A percentile compares a stretch with the other conserved stretches of the same genome.
Conservation (phyloP, 2,329 filamentous ascomycete genomes). For the Botrytis fabae region DNA sequence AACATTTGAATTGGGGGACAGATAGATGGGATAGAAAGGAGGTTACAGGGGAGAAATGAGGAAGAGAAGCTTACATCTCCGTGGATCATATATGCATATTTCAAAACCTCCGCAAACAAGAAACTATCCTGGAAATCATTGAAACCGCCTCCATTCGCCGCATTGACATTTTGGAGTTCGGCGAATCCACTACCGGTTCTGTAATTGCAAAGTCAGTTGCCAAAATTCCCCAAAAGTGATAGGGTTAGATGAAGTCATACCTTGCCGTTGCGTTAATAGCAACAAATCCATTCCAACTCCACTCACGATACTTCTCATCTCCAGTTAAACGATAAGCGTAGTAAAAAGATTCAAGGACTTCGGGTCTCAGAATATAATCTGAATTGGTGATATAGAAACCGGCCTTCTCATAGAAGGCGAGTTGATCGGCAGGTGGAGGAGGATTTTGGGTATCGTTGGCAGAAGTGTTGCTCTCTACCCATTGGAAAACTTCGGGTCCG, state of each 20-base stretch:
- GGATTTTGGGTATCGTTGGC: constrained; percentile 45
- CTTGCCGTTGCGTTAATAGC: constrained; percentile 62
- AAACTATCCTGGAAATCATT: constrained; percentile 81
- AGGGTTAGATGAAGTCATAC: neutral
- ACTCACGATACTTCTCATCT: constrained; percentile 74
- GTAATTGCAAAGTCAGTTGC: neutral
- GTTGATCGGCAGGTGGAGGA: constrained; percentile 46
- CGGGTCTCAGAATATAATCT: constrained; percentile 71
- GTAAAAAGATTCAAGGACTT: constrained; percentile 83
- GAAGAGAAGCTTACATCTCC: constrained; percentile 34
- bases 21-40: too few species aligned
- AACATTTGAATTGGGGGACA: neutral
- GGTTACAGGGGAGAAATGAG: too few species aligned
- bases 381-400: constrained; percentile 70
- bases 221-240: neutral
- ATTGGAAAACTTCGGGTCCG: constrained; percentile 67
- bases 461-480: constrained; percentile 51
- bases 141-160: constrained; percentile 57
- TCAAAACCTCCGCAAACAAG: constrained; percentile 83
- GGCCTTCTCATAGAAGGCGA: constrained; percentile 61
- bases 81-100: constrained; percentile 74
- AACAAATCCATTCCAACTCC: constrained; percentile 78
- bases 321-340: constrained; percentile 83
- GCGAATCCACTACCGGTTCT: constrained; percentile 66
- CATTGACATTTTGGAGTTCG: constrained; percentile 66